Conservation (phyloP, 176 grass and related monocot genomes). For the Oryza glaberrima region DNA sequence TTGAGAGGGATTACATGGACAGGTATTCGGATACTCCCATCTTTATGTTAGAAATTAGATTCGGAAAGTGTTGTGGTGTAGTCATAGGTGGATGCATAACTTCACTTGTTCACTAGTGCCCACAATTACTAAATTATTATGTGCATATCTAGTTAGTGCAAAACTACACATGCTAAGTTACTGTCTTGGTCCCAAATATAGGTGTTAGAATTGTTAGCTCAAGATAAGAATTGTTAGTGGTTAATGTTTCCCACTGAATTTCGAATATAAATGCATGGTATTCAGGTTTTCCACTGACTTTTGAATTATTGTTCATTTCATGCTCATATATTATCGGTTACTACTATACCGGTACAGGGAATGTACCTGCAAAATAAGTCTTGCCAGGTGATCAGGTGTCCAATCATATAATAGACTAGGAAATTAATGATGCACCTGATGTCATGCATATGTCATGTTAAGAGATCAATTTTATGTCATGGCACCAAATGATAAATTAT, state of each 20-base stretch:
- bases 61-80: too few relatives aligned
- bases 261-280: too few relatives aligned
- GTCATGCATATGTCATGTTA: not conserved
- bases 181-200: too few relatives aligned
- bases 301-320: not conserved
- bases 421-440: not conserved
- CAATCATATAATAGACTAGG: not conserved
- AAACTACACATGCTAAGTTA: too few relatives aligned
- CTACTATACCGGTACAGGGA: not conserved
- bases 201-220: too few relatives aligned
- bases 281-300: not conserved
- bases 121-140: not conserved
- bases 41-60: too few relatives aligned
- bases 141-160: too few relatives aligned
- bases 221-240: too few relatives aligned
- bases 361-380: not conserved
- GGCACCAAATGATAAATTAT: not conserved
- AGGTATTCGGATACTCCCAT: too few relatives aligned
- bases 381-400: not conserved
- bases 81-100: not conserved
- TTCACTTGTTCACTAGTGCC: not conserved
- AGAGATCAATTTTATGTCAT: not conserved
- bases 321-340: not conserved
- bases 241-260: too few relatives aligned
- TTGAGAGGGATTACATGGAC: too few relatives aligned